Percentiles rank a stretch among this genome's conserved stretches.
These are phyloP conservation scores for Striga asiatica DNA, from an alignment of 257 asterid genomes.

Conservation along the genomic window DNA sequence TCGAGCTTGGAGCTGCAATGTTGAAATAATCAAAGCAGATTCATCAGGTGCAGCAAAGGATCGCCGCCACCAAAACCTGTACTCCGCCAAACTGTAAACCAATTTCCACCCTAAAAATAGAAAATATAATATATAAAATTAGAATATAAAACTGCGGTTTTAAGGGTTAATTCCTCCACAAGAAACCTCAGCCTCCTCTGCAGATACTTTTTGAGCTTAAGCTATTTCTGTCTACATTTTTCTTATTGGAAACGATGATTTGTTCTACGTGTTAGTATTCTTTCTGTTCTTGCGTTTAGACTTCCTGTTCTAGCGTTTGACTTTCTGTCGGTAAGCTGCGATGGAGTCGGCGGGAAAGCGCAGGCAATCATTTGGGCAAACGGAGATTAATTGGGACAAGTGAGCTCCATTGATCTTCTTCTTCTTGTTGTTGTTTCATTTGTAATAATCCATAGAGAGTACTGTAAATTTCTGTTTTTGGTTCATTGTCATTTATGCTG, in stretches of 20 bases:
- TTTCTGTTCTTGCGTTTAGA: background rate
- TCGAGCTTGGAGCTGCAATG: too few relatives aligned
- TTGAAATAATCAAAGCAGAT: too few relatives aligned
- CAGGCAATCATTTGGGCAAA: conserved; percentile 34
- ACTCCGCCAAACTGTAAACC: too few relatives aligned
- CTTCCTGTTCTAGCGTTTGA: background rate
- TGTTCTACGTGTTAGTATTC: conserved; percentile 7
- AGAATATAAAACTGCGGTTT: too few relatives aligned
- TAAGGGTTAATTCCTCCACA: conserved; percentile 2
- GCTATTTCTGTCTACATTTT: background rate
- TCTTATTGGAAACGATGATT: background rate
- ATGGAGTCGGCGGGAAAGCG: conserved; percentile 43
- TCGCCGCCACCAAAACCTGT: too few relatives aligned
- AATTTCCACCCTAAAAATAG: too few relatives aligned
- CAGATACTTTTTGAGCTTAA: background rate
- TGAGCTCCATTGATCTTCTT: conserved; percentile 22
- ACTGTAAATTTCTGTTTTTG: too few relatives aligned
- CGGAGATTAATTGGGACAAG: conserved; percentile 89
- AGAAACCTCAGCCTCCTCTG: background rate
- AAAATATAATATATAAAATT: too few relatives aligned
- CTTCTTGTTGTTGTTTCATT: background rate
- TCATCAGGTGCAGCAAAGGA: too few relatives aligned
- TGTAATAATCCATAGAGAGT: too few relatives aligned
- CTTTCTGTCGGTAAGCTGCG: too few relatives aligned
- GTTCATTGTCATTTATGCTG: too few relatives aligned